These are phyloP conservation scores for Fusarium torreyae DNA, from an alignment of 2,329 filamentous ascomycete species.

Conservation along the genomic window DNA sequence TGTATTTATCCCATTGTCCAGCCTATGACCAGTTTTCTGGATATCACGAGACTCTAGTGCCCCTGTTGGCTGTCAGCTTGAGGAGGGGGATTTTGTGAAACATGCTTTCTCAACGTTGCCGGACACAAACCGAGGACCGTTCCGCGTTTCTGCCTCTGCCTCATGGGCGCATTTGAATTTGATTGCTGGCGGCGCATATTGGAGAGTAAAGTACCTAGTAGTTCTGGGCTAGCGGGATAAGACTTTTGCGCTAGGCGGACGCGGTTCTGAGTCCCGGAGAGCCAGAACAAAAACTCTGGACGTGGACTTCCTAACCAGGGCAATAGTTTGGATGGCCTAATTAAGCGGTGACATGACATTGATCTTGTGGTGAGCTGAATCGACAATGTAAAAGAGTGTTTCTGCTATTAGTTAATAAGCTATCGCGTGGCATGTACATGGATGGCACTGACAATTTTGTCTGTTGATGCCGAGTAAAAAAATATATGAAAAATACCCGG, in stretches of 20 bases:
- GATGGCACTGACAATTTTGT: constrained; percentile 44
- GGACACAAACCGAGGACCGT: constrained; percentile 17
- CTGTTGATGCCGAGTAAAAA: neutral
- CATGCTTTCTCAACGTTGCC: neutral
- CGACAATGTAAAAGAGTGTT: constrained; percentile 1
- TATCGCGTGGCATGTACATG: constrained; percentile 44
- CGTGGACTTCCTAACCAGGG: constrained; percentile 20
- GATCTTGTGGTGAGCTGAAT: constrained; percentile 23
- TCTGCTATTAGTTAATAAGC: constrained; percentile 19
- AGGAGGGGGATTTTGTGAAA: constrained; percentile 16
- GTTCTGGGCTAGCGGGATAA: constrained; percentile 30
- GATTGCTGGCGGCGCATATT: constrained; percentile 21
- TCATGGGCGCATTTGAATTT: constrained; percentile 14
- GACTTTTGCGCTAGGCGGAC: constrained; percentile 38
- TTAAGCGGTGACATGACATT: constrained; percentile 29
- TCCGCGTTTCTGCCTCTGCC: neutral
- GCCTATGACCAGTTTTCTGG: constrained; percentile 12
- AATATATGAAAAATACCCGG: neutral
- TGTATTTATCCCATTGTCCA: constrained; percentile 8
- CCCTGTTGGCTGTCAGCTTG: constrained; percentile 6
- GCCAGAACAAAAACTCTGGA: constrained; percentile 25
- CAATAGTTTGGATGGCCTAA: constrained; percentile 18
- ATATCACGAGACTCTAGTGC: constrained; percentile 12
- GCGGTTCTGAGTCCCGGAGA: constrained; percentile 36
- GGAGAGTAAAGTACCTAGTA: neutral